These are phyloP conservation scores for Mucor piriformis DNA, from an alignment of 371 early-diverging fungal species.

Conservation along the genomic window DNA sequence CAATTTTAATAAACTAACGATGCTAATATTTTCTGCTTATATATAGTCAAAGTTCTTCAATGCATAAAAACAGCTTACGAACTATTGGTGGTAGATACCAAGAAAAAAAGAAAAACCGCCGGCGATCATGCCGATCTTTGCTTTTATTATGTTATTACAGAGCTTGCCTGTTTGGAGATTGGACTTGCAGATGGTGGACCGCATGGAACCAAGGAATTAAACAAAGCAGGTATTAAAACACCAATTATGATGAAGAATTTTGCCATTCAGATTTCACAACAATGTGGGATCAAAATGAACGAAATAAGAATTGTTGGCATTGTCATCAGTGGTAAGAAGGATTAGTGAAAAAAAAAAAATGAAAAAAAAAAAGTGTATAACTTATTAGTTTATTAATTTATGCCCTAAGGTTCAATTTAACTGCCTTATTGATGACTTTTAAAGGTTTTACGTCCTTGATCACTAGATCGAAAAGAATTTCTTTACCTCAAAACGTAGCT, in stretches of 20 bases:
- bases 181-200: not conserved
- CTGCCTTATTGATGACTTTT: not conserved
- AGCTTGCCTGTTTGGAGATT: not conserved
- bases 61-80: not conserved
- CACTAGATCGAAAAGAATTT: not conserved
- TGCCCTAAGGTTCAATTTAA: too few relatives aligned
- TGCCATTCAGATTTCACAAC: not conserved
- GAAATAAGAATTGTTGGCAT: not conserved
- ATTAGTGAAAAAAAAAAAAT: not conserved
- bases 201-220: not conserved
- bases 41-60: not conserved
- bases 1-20: not conserved
- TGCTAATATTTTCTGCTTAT: not conserved
- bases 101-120: not conserved
- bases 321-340: not conserved
- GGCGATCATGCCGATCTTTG: not conserved
- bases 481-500: conserved; percentile 7
- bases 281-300: not conserved
- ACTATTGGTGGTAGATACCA: not conserved
- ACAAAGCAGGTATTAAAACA: not conserved
- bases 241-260: not conserved
- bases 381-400: not conserved
- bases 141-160: not conserved
- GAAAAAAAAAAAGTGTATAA: not conserved
- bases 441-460: not conserved